phyloP scores from a whole-genome alignment of 805 yeast species.

The Candida khao-thaluensis region DNA sequence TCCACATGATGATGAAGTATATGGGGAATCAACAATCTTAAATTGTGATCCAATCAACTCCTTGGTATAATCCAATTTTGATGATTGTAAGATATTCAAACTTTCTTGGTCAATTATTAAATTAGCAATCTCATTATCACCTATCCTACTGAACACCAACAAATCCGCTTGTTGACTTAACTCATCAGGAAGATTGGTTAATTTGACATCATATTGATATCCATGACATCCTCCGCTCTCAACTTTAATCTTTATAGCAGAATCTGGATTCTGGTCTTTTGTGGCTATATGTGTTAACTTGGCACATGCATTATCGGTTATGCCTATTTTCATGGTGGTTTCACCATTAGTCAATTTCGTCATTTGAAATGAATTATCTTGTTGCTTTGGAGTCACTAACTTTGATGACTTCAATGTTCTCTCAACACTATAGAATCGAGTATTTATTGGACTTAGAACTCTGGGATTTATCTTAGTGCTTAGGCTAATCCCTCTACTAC shows the following conservation, averaged over 20 bases:
- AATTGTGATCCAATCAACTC: slow-evolving; percentile 95
- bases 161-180: slow-evolving; percentile 32
- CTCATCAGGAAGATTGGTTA: slow-evolving; percentile 46
- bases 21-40: slow-evolving; percentile 87
- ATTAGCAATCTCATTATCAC: slow-evolving; percentile 55
- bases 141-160: slow-evolving; percentile 60
- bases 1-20: slow-evolving; percentile 56
- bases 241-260: slow-evolving; percentile 72
- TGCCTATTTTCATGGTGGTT: slow-evolving; percentile 42
- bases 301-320: slow-evolving; percentile 46
- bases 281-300: slow-evolving; percentile 54
- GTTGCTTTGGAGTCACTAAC: slow-evolving; percentile 27
- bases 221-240: slow-evolving; percentile 99
- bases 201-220: slow-evolving; percentile 78
- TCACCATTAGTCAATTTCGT: slow-evolving; percentile 36
- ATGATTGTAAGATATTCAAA: slow-evolving; percentile 76
- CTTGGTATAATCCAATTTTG: slow-evolving; percentile 82
- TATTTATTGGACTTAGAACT: not conserved
- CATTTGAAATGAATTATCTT: slow-evolving; percentile 27
- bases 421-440: slow-evolving; percentile 1
- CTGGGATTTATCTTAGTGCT: too few species aligned
- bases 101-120: slow-evolving; percentile 80
- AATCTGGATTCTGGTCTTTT: slow-evolving; percentile 54
- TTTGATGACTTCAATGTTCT: slow-evolving; percentile 25
- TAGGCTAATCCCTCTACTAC: too few species aligned